Evolutionary conservation across 352 stramenopile species (phyloP), one percentile per base, ranked within the genome.

Genomic region (Pythium chondricola): DNA sequence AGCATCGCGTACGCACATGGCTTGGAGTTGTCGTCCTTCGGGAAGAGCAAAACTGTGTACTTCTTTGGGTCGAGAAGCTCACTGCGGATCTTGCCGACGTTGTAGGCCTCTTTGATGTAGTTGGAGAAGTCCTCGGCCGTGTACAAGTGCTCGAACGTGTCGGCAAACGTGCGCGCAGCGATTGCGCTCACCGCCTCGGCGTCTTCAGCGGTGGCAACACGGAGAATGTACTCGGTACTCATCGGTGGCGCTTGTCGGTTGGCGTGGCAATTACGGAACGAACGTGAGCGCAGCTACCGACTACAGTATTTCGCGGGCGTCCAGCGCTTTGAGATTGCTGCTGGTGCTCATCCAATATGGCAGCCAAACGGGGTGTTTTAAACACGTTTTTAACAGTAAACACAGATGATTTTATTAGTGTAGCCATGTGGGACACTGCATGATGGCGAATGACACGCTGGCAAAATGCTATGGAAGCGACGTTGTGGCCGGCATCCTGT

Each of bases 31-130:
- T 43, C 20, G 13, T 25, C 42, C 5, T 51, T 33, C 2, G 44
- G 24, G 41, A 65, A 65, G 21, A 71, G 38, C 27, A 69, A 29
- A 48, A 56, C 62, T 11, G 61, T 69, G 56, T 69, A 63, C 21
- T 48, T 52, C 25, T 57, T 43, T 3, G 48, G 32, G 38, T 59
- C 44, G 22, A 63, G 31, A 20, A 69, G 30, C 25, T 69, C 57
- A 1, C n/a, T 48, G 11, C 42, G 48, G 27, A 67, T 61, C 41
- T 33, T 43, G 2, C 58, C 44, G 6, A 54, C 30, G 2, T 41
- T 17, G 39, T 71, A 71, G 10, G 53, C 37, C 10, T 46, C 17
- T 0, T 17, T 21, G 33, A 71, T 44, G 33, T 50, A 64, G 21
- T 32, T 42, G 9, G 43, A 20, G 6, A 70, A 58, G 17, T 63